Evolutionary conservation across 225 moss, liverwort and hornwort genomes (phyloP), one percentile per base, ranked within the genome.

Genomic region (Thuidium tamariscinum): DNA sequence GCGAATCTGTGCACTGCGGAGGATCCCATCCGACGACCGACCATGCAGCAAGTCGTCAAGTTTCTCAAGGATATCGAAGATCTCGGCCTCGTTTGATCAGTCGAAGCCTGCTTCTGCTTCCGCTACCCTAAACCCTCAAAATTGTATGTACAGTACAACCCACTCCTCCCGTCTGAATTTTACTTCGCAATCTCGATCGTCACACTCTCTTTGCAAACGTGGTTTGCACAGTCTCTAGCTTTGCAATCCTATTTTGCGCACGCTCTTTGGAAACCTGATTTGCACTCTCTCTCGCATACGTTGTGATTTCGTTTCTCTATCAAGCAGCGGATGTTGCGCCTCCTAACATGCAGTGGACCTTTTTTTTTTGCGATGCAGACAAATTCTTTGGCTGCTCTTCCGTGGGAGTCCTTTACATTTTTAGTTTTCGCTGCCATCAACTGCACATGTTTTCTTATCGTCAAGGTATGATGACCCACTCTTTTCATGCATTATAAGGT

Each of bases 31-130:
- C 89, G 89, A n/a, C 89, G 93, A 69, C 93, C 93, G n/a, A 93
- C 93, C 76, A 93, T 93, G 93, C 87, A 91, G 52, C 93, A 92
- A 82, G 93, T 93, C 13, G 93, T 93, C 80, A 93, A 93, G 30
- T 86, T 88, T 46, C 89, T 93, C 41, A 93, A 92, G 51, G 93
- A 93, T 26, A 89, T 92, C 80, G 91, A 91, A 89, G 93, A 93
- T 67, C 80, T 87, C 62, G 74, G 68, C 55, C 73, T 79, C 48
- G 82, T 85, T 61, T 89, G 55, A 69, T 32, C 65, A 7, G 7
- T 36, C 42, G 71, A 17, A 48, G 37, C 7, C 34, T 52, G 34
- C 41, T 59, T 55, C 68, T 85, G 51, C 63, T 27, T 14, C 41
- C 30, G 42, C 54, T 29, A 32, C 59, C 56, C 21, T 49, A 30